Percentiles rank a stretch among this genome's conserved stretches.
These are phyloP conservation scores for Tubosaeta brunneosetosa DNA, from an alignment of 768 basidiomycete species.

Conservation along the genomic window DNA sequence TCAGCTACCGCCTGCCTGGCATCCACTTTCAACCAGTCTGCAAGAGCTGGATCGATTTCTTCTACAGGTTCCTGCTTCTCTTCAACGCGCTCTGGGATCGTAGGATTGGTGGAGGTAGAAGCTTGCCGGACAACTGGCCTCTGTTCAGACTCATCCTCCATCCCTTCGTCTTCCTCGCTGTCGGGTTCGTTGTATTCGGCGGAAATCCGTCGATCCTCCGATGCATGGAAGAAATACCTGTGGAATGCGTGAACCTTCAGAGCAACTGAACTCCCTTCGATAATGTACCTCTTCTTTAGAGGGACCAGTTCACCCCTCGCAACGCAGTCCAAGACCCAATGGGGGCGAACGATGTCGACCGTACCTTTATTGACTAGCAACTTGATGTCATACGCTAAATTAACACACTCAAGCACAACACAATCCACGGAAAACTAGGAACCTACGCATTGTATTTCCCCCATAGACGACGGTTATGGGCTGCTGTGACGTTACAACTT, in stretches of 20 bases:
- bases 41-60: conserved; percentile 44
- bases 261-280: neutral
- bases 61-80: conserved; percentile 27
- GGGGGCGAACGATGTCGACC: conserved; percentile 70
- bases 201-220: conserved; percentile 40
- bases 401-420: neutral
- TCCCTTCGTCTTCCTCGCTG: conserved; percentile 30
- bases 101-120: neutral
- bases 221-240: conserved; percentile 81
- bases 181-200: conserved; percentile 50
- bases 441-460: conserved; percentile 64
- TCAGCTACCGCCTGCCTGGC: conserved; percentile 25
- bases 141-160: conserved; percentile 6
- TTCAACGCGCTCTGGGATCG: conserved; percentile 2
- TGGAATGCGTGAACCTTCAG: neutral
- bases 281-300: conserved; percentile 58
- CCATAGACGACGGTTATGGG: conserved; percentile 62
- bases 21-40: conserved; percentile 61
- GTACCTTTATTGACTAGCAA: conserved; percentile 64
- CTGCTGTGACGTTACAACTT: conserved; percentile 54
- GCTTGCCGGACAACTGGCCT: conserved; percentile 17
- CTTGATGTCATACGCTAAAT: conserved; percentile 64
- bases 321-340: conserved; percentile 83
- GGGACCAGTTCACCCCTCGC: conserved; percentile 50
- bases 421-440: neutral